These are phyloP conservation scores for Yamagishiella unicocca DNA, from an alignment of 139 green algal species.

Conservation along the genomic window DNA sequence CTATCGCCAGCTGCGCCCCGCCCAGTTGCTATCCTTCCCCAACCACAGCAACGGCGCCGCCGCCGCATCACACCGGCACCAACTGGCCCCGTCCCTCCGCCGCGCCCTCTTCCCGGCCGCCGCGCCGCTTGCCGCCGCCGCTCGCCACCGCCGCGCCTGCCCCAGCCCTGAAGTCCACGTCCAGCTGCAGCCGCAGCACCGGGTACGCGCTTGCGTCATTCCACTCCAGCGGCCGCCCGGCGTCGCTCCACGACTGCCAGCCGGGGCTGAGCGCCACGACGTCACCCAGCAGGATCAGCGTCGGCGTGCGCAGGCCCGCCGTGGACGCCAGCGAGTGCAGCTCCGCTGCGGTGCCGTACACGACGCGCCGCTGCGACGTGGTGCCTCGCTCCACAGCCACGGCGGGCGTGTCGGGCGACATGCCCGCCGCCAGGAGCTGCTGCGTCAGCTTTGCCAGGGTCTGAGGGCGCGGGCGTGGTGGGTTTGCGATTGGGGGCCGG, in stretches of 20 bases:
- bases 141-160: no score
- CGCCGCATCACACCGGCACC: no score
- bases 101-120: not conserved
- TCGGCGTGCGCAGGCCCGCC: slow-evolving; percentile 87
- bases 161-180: not conserved
- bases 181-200: not conserved
- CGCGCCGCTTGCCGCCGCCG: no score
- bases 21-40: not conserved
- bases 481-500: no score
- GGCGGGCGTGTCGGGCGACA: slow-evolving; percentile 80
- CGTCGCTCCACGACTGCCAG: slow-evolving; percentile 38
- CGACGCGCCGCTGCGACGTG: slow-evolving; percentile 84
- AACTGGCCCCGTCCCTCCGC: no score
- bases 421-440: slow-evolving; percentile 76
- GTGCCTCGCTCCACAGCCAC: slow-evolving; percentile 97
- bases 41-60: not conserved
- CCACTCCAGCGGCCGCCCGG: slow-evolving; percentile 47
- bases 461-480: slow-evolving; percentile 6
- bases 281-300: slow-evolving; percentile 93
- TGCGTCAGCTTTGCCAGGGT: slow-evolving; percentile 85
- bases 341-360: slow-evolving; percentile 77
- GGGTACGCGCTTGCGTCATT: slow-evolving; percentile 40
- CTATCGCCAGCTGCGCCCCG: no score
- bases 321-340: slow-evolving; percentile 58
- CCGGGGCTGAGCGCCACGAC: slow-evolving; percentile 57